Base-by-base conservation (phyloP, 768 basidiomycete genomes). In the Sarcomyxa edulis region DNA sequence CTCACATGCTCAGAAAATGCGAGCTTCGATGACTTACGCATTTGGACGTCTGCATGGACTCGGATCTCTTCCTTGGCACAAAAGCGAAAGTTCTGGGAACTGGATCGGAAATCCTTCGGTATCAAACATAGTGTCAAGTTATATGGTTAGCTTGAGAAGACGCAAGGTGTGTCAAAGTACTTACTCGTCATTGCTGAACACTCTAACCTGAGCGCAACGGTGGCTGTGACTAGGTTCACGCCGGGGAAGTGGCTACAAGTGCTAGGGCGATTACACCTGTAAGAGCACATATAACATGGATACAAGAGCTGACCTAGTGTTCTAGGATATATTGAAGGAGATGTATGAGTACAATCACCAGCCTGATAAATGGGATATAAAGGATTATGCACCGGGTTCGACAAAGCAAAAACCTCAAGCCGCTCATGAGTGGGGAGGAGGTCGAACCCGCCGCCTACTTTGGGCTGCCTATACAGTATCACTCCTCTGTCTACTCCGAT, bases 1-100 rank as follows among this genome's bases (percentile, higher is more conserved):
- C 29, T 37, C 48, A 2, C 56, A 65, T 54, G 61, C 63, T 0
- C 63, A 65, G 39, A 64, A 64, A 32, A 61, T 66, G 52, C 35
- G 57, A 1, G 63, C 61, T 4, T 46, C 54, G 2, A 51, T 55
- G 31, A 60, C 58, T 0, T 55, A 60, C 38, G 46, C 47, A 1
- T 64, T 64, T 42, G 53, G 56, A 4, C 49, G 48, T 9, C 29
- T 55, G 7, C 25, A 42, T 23, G 47, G 50, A 5, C 44, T 48
- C 2, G 46, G 37, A 8, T 44, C 40, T 5, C 33, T 52, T n/a
- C 46, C 50, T 7, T 65, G 64, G 63, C 53, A 60, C 26, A 35
- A 43, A 18, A 47, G 48, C 20, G 49, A 59, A 32, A 43, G 32
- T 52, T 52, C 27, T 14, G 52, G 52, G 2, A 37, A 41, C 30